Conservation (phyloP, 768 basidiomycete species). For the Leccinum incarnatum region DNA sequence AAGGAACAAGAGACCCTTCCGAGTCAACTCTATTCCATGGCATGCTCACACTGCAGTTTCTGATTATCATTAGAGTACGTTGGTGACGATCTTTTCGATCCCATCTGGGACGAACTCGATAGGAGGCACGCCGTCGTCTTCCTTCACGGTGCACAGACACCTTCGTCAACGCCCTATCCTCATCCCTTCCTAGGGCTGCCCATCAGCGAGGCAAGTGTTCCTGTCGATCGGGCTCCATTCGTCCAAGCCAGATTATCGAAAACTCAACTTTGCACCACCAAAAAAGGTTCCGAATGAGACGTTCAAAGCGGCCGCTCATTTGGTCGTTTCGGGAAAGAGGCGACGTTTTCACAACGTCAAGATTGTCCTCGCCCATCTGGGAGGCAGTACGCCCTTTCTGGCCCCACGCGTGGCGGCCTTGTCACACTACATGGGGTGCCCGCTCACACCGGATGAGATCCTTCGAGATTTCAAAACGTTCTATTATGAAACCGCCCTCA, state of each 20-base stretch:
- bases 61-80: slow-evolving; percentile 49
- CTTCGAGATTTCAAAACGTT: slow-evolving; percentile 66
- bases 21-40: not conserved
- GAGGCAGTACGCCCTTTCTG: slow-evolving; percentile 65
- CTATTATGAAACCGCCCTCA: slow-evolving; percentile 73
- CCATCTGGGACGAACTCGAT: slow-evolving; percentile 70
- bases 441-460: slow-evolving; percentile 61
- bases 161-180: slow-evolving; percentile 62
- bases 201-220: slow-evolving; percentile 53
- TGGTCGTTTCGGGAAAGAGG: slow-evolving; percentile 70
- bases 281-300: slow-evolving; percentile 76
- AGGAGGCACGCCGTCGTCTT: slow-evolving; percentile 60
- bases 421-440: slow-evolving; percentile 67
- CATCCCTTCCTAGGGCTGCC: slow-evolving; percentile 66
- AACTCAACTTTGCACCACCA: slow-evolving; percentile 3
- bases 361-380: slow-evolving; percentile 71
- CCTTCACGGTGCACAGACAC: slow-evolving; percentile 67
- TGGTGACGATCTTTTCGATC: slow-evolving; percentile 60
- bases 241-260: not conserved
- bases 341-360: slow-evolving; percentile 57
- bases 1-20: slow-evolving; percentile 12
- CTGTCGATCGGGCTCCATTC: slow-evolving; percentile 6
- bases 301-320: slow-evolving; percentile 75
- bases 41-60: slow-evolving; percentile 4
- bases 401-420: slow-evolving; percentile 68